phyloP scores from a whole-genome alignment of 306 rosid species.

The Carpinus viminea region DNA sequence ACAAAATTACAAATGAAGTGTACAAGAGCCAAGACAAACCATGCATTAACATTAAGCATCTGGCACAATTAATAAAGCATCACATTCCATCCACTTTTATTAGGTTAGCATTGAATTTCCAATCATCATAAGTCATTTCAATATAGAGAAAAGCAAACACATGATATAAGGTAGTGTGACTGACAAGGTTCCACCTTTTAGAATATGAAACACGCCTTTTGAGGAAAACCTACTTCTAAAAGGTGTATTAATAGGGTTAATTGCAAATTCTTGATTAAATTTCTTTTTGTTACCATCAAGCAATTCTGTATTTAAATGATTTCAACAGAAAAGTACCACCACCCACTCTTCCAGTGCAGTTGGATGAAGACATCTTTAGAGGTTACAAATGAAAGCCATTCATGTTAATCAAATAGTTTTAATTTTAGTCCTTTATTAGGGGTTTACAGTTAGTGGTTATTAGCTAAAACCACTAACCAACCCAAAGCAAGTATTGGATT shows the following conservation, averaged over 20 bases:
- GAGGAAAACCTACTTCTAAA: not conserved
- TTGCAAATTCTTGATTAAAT: not conserved
- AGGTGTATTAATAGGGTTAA: not conserved
- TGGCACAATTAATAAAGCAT: not conserved
- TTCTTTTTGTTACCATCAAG: not conserved
- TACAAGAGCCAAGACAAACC: not conserved
- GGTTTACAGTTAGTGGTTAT: too few species aligned
- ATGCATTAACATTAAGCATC: not conserved
- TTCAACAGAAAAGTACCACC: not conserved
- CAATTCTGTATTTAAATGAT: not conserved
- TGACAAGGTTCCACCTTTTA: not conserved
- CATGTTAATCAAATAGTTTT: not conserved
- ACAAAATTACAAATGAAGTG: not conserved
- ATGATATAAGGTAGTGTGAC: not conserved
- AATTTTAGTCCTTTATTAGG: not conserved
- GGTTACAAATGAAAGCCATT: not conserved
- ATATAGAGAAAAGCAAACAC: not conserved
- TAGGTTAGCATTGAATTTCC: not conserved
- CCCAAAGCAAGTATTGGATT: too few species aligned
- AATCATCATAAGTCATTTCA: not conserved
- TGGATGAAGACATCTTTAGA: not conserved
- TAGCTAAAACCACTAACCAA: too few species aligned
- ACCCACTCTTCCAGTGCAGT: not conserved
- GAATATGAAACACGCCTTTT: not conserved
- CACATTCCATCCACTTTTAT: not conserved